Evolutionary conservation across 2,329 filamentous ascomycete genomes (phyloP), one percentile per base, ranked within the genome.

Genomic region (Aspergillus brasiliensis): DNA sequence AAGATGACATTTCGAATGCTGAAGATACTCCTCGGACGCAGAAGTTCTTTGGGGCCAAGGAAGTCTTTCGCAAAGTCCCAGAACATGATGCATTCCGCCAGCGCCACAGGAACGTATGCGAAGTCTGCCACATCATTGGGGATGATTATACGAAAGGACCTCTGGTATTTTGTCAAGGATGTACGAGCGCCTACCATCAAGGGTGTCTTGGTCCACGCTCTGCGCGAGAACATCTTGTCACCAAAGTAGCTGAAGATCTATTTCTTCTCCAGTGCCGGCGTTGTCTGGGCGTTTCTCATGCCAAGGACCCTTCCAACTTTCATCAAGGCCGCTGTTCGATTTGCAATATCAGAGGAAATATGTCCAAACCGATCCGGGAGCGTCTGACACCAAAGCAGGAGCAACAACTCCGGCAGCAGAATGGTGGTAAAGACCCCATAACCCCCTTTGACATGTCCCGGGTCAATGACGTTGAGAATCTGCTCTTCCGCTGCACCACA

Each of bases 261-360:
- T 98, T 96, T 67, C 88, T 99, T 15, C 79, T 99, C 40, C 95
- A 99, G 73, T 99, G 95, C 77, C 89, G 88, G 65, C 90, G 88
- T 58, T 99, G 95, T 73, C 84, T 98, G 62, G 88, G 88, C 3
- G 71, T 83, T 19, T 83, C 87, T 48, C 80, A 81, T 62, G 87
- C 87, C 71, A 93, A 90, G 69, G 91, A 97, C 64, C 63, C 69
- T 0, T 82, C 80, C 17, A 87, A 88, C 1, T 93, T 95, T 0
- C 83, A 87, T 61, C 83, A 92, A 48, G 86, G 88, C 59, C 80
- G 80, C 48, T 99, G 96, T 69, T 86, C 90, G 62, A 79, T 77
- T 6, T 99, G 95, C 71, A 84, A 82, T 56, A 71, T 81, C 31
- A 71, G 79, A n/a, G 91, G 91, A 1, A 73, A 74, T 0, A 84